Conservation (phyloP, 768 basidiomycete genomes). For the Dioszegia aurantiaca region DNA sequence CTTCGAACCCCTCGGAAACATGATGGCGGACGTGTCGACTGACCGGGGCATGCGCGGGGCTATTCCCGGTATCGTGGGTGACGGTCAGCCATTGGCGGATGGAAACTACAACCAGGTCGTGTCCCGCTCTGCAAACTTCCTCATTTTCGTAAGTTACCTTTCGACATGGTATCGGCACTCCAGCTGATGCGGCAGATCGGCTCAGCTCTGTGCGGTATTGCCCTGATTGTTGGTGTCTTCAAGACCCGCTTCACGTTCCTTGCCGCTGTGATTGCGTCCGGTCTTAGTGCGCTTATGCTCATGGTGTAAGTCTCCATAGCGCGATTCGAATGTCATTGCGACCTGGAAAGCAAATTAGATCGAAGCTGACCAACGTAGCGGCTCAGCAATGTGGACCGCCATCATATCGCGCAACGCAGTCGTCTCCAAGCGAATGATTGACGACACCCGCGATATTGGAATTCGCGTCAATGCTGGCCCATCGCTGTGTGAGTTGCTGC, state of each 20-base stretch:
- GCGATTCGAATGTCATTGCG: no score
- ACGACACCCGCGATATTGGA: slow-evolving; percentile 31
- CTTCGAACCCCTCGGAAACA: slow-evolving; percentile 36
- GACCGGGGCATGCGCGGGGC: slow-evolving; percentile 24
- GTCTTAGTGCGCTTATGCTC: slow-evolving; percentile 31
- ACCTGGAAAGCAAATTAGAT: no score
- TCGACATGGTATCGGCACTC: not conserved
- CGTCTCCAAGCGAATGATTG: slow-evolving; percentile 36
- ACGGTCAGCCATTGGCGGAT: slow-evolving; percentile 30
- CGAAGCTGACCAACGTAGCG: slow-evolving; percentile 24
- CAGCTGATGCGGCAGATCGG: slow-evolving; percentile 31
- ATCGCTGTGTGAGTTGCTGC: slow-evolving; percentile 40
- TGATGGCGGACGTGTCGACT: slow-evolving; percentile 40
- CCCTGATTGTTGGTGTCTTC: slow-evolving; percentile 42
- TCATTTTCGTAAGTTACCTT: slow-evolving; percentile 46
- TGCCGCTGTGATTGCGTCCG: slow-evolving; percentile 35
- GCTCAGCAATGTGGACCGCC: slow-evolving; percentile 49
- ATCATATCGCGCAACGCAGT: slow-evolving; percentile 44
- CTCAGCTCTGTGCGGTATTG: slow-evolving; percentile 33
- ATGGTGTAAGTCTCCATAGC: slow-evolving; percentile 48
- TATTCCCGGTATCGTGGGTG: slow-evolving; percentile 34
- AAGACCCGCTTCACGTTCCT: slow-evolving; percentile 44
- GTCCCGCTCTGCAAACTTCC: slow-evolving; percentile 34
- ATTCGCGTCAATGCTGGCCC: slow-evolving; percentile 41
- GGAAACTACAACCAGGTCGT: slow-evolving; percentile 36